These are phyloP conservation scores for Macrophomina tecta DNA, from an alignment of 2,329 filamentous ascomycete genomes.

Conservation along the genomic window DNA sequence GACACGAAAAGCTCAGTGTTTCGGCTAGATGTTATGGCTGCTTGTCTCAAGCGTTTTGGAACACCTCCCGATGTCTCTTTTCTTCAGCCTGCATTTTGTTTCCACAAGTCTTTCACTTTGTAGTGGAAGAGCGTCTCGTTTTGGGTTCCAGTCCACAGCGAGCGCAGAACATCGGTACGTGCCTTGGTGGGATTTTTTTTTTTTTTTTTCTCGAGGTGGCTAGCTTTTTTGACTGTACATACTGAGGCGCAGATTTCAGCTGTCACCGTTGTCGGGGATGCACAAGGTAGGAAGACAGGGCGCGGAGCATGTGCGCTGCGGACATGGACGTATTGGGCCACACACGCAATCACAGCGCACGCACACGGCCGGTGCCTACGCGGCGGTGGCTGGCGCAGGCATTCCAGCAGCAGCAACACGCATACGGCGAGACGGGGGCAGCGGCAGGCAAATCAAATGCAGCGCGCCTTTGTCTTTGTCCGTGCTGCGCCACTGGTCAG, in stretches of 20 bases:
- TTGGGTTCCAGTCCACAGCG: too few relatives aligned
- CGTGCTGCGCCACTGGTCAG: conserved; percentile 19
- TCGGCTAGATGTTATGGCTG: not conserved
- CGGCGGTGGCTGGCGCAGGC: conserved; percentile 18
- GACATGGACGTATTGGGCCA: not conserved
- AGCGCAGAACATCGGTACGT: too few relatives aligned
- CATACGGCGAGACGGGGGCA: not conserved
- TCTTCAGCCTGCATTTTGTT: not conserved
- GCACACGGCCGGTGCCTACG: conserved; percentile 18
- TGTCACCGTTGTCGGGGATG: conserved; percentile 2
- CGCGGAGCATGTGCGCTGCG: not conserved
- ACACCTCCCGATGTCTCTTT: not conserved
- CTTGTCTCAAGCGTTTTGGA: not conserved
- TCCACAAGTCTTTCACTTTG: not conserved
- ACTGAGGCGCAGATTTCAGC: conserved; percentile 4
- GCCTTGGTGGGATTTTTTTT: too few relatives aligned
- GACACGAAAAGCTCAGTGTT: not conserved
- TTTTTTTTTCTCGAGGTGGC: too few relatives aligned
- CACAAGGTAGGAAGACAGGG: not conserved
- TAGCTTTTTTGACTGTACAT: not conserved
- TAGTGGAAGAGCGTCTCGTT: not conserved
- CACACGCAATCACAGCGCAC: conserved; percentile 11
- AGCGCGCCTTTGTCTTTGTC: conserved; percentile 6
- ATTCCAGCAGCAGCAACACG: not conserved
- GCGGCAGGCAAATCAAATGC: not conserved